Conservation (phyloP, 2,329 filamentous ascomycete species). For the Calycina marina region DNA sequence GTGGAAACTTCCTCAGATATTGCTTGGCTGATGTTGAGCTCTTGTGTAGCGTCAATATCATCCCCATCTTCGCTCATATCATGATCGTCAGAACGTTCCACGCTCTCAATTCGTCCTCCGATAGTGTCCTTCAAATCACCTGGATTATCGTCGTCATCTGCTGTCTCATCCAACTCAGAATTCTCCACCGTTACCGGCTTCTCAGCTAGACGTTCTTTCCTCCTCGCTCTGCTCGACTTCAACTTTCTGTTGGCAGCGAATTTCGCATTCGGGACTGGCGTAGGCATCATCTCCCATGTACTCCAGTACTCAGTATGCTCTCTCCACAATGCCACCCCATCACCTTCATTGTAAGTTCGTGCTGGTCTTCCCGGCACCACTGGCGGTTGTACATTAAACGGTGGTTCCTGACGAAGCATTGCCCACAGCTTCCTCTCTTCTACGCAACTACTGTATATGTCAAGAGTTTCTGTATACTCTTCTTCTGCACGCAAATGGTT, state of each 20-base stretch:
- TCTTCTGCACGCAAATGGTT: conserved; percentile 16
- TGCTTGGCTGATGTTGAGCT: background rate
- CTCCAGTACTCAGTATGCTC: conserved; percentile 16
- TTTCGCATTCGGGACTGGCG: conserved; percentile 9
- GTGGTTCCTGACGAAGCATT: conserved; percentile 16
- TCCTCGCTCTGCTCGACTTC: conserved; percentile 8
- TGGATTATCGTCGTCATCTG: background rate
- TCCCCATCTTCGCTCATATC: background rate
- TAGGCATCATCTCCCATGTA: conserved; percentile 18
- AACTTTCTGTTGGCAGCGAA: conserved; percentile 13
- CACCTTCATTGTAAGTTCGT: conserved; percentile 1
- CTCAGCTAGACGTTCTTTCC: background rate
- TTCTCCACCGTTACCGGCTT: background rate
- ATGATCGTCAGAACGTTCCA: background rate
- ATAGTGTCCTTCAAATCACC: background rate
- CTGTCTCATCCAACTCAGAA: background rate
- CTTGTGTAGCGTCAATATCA: too few relatives aligned
- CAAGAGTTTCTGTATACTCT: conserved; percentile 15
- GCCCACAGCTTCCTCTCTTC: conserved; percentile 20
- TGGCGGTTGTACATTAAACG: conserved; percentile 11
- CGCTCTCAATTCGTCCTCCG: background rate
- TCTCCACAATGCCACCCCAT: conserved; percentile 16
- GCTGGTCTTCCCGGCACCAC: conserved; percentile 5
- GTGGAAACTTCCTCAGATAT: background rate
- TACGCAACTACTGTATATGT: conserved; percentile 12